These are phyloP conservation scores for Candida berthetii DNA, from an alignment of 805 yeast genomes.

Conservation along the genomic window DNA sequence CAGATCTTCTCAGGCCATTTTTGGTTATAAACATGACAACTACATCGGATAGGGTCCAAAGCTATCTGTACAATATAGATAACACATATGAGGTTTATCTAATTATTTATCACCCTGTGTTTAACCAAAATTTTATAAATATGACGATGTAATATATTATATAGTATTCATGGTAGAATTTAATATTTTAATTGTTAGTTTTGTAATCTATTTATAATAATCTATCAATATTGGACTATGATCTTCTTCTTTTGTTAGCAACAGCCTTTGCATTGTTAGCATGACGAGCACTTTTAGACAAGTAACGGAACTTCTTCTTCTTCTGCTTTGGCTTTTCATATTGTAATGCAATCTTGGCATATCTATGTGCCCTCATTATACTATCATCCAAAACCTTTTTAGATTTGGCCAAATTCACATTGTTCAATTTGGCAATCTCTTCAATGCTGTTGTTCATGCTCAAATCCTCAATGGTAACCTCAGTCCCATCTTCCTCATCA, in stretches of 20 bases:
- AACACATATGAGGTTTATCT: no score
- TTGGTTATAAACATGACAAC: no score
- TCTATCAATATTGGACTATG: neutral
- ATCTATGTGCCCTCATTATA: conserved; percentile 73
- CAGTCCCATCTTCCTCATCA: conserved; percentile 29
- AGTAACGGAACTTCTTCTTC: conserved; percentile 84
- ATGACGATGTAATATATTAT: no score
- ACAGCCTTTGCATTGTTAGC: conserved; percentile 43
- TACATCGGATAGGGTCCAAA: no score
- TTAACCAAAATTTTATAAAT: no score
- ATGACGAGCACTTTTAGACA: conserved; percentile 75
- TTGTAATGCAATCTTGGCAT: conserved; percentile 48
- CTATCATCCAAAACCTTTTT: conserved; percentile 68
- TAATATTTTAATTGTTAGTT: no score
- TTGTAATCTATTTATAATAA: no score
- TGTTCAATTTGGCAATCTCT: conserved; percentile 54
- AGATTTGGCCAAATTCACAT: conserved; percentile 65
- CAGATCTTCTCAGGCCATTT: no score
- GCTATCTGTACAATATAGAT: neutral
- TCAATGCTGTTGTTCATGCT: conserved; percentile 49
- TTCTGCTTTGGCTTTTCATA: conserved; percentile 22
- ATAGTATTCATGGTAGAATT: no score
- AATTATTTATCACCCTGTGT: no score
- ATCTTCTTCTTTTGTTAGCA: conserved; percentile 27
- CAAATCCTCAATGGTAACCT: conserved; percentile 42